Conservation (phyloP, 805 yeast species). For the Soucietia sequanensis region DNA sequence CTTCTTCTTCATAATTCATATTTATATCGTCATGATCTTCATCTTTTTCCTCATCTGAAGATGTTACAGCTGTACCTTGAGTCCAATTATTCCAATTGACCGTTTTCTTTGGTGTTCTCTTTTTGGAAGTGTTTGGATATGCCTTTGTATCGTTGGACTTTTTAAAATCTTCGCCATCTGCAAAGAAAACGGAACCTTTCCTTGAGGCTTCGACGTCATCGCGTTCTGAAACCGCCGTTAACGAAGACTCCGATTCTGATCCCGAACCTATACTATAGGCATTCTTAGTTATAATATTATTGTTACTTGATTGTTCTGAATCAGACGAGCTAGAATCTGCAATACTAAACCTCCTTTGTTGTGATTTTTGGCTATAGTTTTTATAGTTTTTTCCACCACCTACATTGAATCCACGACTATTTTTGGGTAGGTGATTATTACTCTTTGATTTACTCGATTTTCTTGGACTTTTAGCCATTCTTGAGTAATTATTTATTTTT, state of each 20-base stretch:
- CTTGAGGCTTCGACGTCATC: conserved; percentile 13
- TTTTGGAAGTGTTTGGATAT: conserved; percentile 10
- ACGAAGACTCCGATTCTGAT: conserved; percentile 37
- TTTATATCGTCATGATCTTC: conserved; percentile 9
- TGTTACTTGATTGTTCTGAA: conserved; percentile 22
- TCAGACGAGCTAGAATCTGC: conserved; percentile 31
- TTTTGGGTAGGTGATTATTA: too few species aligned
- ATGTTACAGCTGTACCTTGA: conserved; percentile 18
- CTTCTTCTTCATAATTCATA: too few species aligned
- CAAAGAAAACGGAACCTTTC: conserved; percentile 7
- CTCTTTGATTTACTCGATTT: too few species aligned
- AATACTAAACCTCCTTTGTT: conserved; percentile 32
- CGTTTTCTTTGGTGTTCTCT: conserved; percentile 23
- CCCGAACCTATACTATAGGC: conserved; percentile 4
- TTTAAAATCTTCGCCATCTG: conserved; percentile 2
- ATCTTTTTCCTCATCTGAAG: conserved; percentile 8
- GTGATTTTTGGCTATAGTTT: too few species aligned
- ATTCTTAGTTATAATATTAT: conserved; percentile 4
- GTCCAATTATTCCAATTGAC: conserved; percentile 16
- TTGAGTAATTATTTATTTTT: too few species aligned
- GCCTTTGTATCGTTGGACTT: conserved; percentile 3
- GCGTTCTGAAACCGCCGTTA: conserved; percentile 37
- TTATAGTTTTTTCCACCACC: too few species aligned
- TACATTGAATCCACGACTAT: too few species aligned
- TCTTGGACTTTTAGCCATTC: conserved; percentile 36